Base-by-base conservation (phyloP, 352 stramenopile genomes). In the Detonula confervacea region DNA sequence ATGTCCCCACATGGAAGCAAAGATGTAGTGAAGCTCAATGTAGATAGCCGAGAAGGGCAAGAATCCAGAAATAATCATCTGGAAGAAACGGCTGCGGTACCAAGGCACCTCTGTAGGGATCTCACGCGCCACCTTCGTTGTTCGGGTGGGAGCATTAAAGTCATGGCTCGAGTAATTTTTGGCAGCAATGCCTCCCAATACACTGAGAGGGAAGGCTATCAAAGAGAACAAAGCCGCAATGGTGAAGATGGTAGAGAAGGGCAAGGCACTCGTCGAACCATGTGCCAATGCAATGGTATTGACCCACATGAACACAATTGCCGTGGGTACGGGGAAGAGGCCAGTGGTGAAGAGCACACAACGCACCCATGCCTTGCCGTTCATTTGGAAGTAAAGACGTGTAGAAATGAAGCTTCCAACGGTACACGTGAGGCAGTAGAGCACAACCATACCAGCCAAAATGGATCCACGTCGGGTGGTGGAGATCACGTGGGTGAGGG, bases 21-120 rank as follows among this genome's bases (percentile, higher is more conserved):
- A 98, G 60, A 99, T 98, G 93, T 98, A 98, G 81, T 98, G 96
- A 68, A 99, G 87, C 86, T 99, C 96, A 79, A 99, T 98, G 92
- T 98, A 99, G 73, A 98, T 98, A 12, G 96, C 96, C 33, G 94
- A 98, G 87, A 99, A 99, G 29, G 97, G 97, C 47, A 99, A 89
- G 74, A 98, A 98, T 16, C 96, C 97, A 3, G 96, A 96, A 39
- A 97, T 94, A 56, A 98, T 61, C 70, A 98, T 92, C 75, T 98
- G 92, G 51, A 96, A 89, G 39, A 87, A 63, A 4, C 94, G 90
- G 49, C 87, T 91, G 39, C 94, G 91, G 80, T 98, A 98, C 81
- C 90, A 96, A 6, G 96, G 94, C 49, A 96, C 77, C 62, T 95
- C 90, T 0, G 89, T 85, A 0, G 96, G 97, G 39, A 98, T 97